Evolutionary conservation across 169 alveolate species (phyloP), one percentile per base, ranked within the genome.

Genomic region (Eimeria necatrix): DNA sequence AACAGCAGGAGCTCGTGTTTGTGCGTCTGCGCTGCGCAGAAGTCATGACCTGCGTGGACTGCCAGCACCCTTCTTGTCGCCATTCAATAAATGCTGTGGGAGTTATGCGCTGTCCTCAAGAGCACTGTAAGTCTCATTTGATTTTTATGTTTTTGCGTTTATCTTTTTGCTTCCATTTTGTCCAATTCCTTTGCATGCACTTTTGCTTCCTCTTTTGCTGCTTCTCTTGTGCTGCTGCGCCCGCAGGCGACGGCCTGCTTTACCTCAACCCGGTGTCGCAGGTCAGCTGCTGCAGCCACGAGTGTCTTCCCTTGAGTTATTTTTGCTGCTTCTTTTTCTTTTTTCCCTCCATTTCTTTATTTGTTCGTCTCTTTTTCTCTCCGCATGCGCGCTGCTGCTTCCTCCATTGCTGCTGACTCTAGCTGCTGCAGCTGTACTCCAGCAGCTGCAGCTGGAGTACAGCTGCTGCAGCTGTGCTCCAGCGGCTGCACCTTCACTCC

Each of bases 1-100:
- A 74, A 59, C 56, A 49, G 18, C 41, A 7, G 18, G n/a, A 20
- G 59, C n/a, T 10, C 26, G 56, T 74, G 53, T 51, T 48, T 74
- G 59, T 74, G 85, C 85, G 18, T 41, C 18, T 74, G 49, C 4
- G 85, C 32, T n/a, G 26, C 48, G 49, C 80, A 52, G 80, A 92
- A 81, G 96, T 87, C 22, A 96, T 94, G 96, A 56, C 81, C 46
- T 96, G 97, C 89, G 59, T 93, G 74, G 96, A 96, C 22, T 96
- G 97, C 84, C 80, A 56, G 49, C 97, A 96, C 49, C 97, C 97
- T 2, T 86, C 96, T 26, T 96, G 97, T 64, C 46, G 68, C 61
- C 96, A 94, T 68, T 88, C 96, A 32, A 60, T 94, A 32, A 89
- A 71, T 12, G 78, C 96, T 2, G 61, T 88, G 16, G 94, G 95